Evolutionary conservation across 805 yeast species (phyloP), one percentile per base, ranked within the genome.

Genomic region (Metschnikowia lunata): DNA sequence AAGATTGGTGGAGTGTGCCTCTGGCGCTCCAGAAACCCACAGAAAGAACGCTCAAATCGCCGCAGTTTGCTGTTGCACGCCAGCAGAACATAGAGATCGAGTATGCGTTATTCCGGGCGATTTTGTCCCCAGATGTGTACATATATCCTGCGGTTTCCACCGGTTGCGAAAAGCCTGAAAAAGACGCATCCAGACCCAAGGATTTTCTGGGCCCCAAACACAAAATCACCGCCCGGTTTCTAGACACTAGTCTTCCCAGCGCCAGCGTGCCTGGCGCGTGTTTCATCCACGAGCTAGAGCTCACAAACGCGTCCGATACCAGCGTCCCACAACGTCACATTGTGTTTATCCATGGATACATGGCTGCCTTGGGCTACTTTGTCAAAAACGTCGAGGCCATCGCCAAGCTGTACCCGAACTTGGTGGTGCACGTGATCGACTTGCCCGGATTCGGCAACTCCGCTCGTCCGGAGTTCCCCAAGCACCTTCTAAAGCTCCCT

Each of bases 361-460:
- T 70, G 75, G 75, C 75, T 2, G 73, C 75, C 1, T 52, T 64
- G 47, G 75, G 74, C 6, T 70, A 62, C 50, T 69, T 67, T 41
- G 55, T 69, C 41, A 67, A 67, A 50, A 70, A 69, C 41, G 52
- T 67, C 26, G 74, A 67, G 45, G 47, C 47, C 3, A 43, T 69
- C n/a, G 55, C 63, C 18, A 54, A 55, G 32, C 48, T 64, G 6
- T 57, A 56, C 39, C 64, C 66, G 3, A 68, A 71, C 7, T 26
- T 67, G n/a, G 53, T 57, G 8, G 49, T 70, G 12, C 75, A 70
- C 49, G 59, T 67, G n/a, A 60, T 70, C 33, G 75, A 70, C 42
- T 45, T 69, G 50, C 71, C 72, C 5, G 75, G 75, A 3, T 70
- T 69, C 48, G 75, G 75, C 7, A 70, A 70, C 42, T 67, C 72